Evolutionary conservation across 2,329 filamentous ascomycete species (phyloP).

Genomic region (Talaromyces sp.): DNA sequence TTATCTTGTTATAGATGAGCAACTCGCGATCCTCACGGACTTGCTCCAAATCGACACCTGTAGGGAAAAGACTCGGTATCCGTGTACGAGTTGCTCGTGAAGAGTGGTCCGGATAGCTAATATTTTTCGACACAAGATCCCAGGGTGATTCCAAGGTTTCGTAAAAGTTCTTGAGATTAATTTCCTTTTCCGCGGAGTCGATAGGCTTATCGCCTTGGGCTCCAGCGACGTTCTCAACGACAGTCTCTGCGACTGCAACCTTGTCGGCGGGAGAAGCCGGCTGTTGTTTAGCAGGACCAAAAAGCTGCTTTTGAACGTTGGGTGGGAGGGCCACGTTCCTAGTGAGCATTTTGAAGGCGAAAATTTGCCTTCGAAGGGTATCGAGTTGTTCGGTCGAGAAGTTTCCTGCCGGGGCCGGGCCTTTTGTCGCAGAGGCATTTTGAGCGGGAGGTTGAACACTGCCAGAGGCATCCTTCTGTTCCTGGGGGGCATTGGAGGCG

Average conservation of each 20-base stretch:
- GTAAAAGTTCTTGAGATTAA: constrained; percentile 46
- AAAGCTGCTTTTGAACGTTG: constrained; percentile 76
- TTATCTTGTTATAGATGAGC: constrained; percentile 85
- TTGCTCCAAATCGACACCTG: constrained; percentile 81
- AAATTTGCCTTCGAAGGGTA: constrained; percentile 77
- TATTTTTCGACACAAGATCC: constrained; percentile 49
- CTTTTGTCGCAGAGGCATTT: constrained; percentile 22
- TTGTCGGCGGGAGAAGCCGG: constrained; percentile 34
- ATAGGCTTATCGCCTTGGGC: constrained; percentile 31
- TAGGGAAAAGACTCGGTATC: constrained; percentile 82
- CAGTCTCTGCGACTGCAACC: constrained; percentile 25
- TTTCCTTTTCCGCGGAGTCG: constrained; percentile 17
- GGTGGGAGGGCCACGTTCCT: constrained; percentile 80
- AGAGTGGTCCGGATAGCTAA: constrained; percentile 76
- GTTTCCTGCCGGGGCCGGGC: constrained; percentile 42
- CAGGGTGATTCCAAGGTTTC: constrained; percentile 74
- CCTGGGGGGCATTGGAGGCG: constrained; percentile 16
- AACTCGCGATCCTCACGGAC: constrained; percentile 81
- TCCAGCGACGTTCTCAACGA: constrained; percentile 31
- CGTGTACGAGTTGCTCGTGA: constrained; percentile 70
- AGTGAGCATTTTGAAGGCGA: constrained; percentile 82
- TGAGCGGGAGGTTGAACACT: constrained; percentile 14
- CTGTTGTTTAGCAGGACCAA: constrained; percentile 50
- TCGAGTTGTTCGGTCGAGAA: constrained; percentile 76
- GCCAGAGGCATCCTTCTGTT: background rate